Percentiles rank a stretch among this genome's conserved stretches.
Conservation (phyloP, 805 yeast genomes). For the Allodekkera sacchari region DNA sequence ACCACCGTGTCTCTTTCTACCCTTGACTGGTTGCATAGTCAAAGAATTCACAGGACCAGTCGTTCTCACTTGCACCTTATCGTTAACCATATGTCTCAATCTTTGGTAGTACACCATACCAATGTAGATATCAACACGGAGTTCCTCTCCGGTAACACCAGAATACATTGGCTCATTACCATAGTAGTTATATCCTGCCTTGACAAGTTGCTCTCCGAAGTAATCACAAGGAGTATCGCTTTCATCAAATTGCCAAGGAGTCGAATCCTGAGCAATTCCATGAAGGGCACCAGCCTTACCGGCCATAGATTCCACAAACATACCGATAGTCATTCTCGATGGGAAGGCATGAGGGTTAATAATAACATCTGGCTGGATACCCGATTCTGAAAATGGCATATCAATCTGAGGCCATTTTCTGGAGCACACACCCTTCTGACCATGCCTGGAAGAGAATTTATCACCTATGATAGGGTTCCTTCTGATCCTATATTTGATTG, state of each 20-base stretch:
- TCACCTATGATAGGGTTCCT: conserved; percentile 95
- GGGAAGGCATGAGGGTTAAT: conserved; percentile 99
- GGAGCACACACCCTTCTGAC: conserved; percentile 97
- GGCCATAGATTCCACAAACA: conserved; percentile 98
- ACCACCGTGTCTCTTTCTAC: conserved; percentile 98
- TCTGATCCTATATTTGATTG: conserved; percentile 84
- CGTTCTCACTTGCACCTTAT: conserved; percentile 97
- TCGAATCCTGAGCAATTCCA: conserved; percentile 94
- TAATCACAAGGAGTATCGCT: conserved; percentile 93
- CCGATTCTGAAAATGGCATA: conserved; percentile 94
- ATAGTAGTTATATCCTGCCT: conserved; percentile 92
- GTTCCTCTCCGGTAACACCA: conserved; percentile 97
- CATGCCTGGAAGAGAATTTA: conserved; percentile 95
- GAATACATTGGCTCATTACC: conserved; percentile 99
- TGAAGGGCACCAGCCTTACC: conserved; percentile 98
- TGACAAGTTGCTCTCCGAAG: conserved; percentile 85
- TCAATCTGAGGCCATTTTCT: conserved; percentile 96
- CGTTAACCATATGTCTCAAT: conserved; percentile 98
- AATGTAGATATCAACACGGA: conserved; percentile 89
- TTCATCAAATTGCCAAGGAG: conserved; percentile 94
- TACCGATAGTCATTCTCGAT: conserved; percentile 99
- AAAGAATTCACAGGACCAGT: conserved; percentile 96
- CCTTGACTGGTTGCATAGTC: conserved; percentile 99
- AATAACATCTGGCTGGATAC: conserved; percentile 95
- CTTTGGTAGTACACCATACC: conserved; percentile 98